Evolutionary conservation across 768 basidiomycete genomes (phyloP), one percentile per base, ranked within the genome.

Genomic region (Pisolithus orientalis): DNA sequence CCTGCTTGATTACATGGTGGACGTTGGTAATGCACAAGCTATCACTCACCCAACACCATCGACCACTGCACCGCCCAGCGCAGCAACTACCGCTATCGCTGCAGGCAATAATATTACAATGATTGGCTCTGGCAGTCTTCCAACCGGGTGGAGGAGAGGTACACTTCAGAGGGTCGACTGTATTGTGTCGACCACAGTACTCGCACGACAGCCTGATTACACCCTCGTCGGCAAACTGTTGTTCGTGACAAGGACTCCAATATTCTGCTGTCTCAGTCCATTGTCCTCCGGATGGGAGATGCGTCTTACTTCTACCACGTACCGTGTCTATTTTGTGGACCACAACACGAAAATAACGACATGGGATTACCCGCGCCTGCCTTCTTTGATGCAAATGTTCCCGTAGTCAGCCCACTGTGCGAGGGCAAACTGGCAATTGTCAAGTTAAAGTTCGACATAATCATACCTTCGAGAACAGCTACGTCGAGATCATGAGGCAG

Each of bases 331-430:
- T 76, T 99, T 99, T 65, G 96, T 99, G 49, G 96, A 99, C 69
- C 96, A 99, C 75, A 98, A 98, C 73, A 98, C 96, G 51, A 97
- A 98, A 81, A 99, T 96, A 31, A 99, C 96, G 29, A 99, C 96
- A 1, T 99, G 96, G 96, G 96, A 99, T 68, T 96, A 98, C 67
- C 95, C 95, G n/a, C 90, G 96, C 48, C 71, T 92, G 60, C 96
- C 96, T 10, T 96, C 94, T 10, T 90, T 92, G 96, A 98, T 67
- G 80, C 92, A 43, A 97, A 96, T 62, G 95, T 98, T 1, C 95
- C 96, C 81, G 96, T 59, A 94, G 90, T 63, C 96, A 99, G 67
- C 96, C 96, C 47, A 94, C 94, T 6, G 90, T 99, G 80, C 87
- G 96, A 56, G 90, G 94, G 7, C 94, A 95, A 68, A 94, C 96